Evolutionary conservation across 2,329 filamentous ascomycete genomes (phyloP).

Genomic region (Colletotrichum chrysophilum): DNA sequence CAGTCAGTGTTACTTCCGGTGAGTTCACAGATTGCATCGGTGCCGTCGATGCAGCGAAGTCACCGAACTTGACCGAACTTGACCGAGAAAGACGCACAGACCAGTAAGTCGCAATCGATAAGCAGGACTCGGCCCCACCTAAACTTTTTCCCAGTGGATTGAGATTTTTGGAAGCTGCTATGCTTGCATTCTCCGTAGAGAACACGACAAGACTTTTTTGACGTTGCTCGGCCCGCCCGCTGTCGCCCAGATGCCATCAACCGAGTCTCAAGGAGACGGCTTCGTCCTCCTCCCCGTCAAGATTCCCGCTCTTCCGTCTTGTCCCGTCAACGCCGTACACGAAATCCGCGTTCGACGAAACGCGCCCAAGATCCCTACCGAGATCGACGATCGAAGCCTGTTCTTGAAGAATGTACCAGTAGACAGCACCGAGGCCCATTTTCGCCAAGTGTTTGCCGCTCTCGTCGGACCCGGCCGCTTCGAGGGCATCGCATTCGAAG

Average conservation of each 20-base stretch:
- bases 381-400: conserved; percentile 77
- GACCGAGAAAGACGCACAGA: not conserved
- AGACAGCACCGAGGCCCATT: conserved; percentile 79
- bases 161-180: not conserved
- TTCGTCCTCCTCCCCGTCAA: conserved; percentile 74
- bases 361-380: conserved; percentile 76
- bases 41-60: not conserved
- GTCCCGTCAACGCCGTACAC: conserved; percentile 69
- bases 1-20: not conserved
- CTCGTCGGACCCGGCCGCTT: conserved; percentile 81
- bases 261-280: conserved; percentile 44
- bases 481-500: conserved; percentile 78
- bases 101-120: not conserved
- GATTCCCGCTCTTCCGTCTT: conserved; percentile 68
- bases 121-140: not conserved
- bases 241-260: conserved; percentile 29
- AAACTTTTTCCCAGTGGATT: conserved; percentile 1
- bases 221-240: not conserved
- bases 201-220: conserved; percentile 1
- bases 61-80: not conserved
- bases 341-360: conserved; percentile 89
- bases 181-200: not conserved
- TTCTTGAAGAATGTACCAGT: conserved; percentile 91
- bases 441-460: conserved; percentile 76
- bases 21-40: not conserved